Conservation (phyloP, 108 stramenopile species). For the Epithemia pelagica region DNA sequence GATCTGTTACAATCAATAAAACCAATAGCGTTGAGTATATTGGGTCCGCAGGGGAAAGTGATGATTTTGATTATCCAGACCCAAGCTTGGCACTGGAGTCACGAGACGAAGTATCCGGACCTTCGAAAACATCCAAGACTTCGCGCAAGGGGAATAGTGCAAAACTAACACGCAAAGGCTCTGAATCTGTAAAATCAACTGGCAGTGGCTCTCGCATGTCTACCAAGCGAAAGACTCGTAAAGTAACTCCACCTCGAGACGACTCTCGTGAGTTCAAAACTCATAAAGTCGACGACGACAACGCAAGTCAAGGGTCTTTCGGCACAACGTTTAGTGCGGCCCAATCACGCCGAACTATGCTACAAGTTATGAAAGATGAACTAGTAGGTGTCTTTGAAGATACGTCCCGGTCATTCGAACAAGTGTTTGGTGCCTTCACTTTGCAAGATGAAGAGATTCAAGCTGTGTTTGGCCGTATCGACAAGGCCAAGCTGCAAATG, state of each 20-base stretch:
- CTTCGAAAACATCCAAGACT: background rate
- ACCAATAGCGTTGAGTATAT: background rate
- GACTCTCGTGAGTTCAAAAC: background rate
- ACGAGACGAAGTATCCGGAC: background rate
- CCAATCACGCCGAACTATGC: constrained; percentile 7
- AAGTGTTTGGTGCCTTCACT: constrained; percentile 51
- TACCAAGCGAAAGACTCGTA: background rate
- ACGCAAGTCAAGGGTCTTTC: background rate
- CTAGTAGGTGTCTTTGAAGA: constrained; percentile 38
- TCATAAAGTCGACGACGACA: background rate
- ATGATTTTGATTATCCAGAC: background rate
- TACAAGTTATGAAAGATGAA: constrained; percentile 27
- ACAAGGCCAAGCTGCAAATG: constrained; percentile 41
- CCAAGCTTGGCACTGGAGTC: background rate
- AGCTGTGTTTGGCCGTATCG: constrained; percentile 40
- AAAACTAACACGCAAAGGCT: background rate
- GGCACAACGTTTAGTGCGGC: background rate
- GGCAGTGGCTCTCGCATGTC: too few species aligned
- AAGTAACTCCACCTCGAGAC: background rate
- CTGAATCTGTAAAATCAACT: background rate
- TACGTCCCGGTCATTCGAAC: constrained; percentile 36
- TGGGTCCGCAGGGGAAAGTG: background rate
- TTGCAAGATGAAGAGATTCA: constrained; percentile 46
- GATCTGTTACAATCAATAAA: background rate
- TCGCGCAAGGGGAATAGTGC: background rate